phyloP scores from a whole-genome alignment of 2,329 filamentous ascomycete species.

The Neofusicoccum umdonicola region DNA sequence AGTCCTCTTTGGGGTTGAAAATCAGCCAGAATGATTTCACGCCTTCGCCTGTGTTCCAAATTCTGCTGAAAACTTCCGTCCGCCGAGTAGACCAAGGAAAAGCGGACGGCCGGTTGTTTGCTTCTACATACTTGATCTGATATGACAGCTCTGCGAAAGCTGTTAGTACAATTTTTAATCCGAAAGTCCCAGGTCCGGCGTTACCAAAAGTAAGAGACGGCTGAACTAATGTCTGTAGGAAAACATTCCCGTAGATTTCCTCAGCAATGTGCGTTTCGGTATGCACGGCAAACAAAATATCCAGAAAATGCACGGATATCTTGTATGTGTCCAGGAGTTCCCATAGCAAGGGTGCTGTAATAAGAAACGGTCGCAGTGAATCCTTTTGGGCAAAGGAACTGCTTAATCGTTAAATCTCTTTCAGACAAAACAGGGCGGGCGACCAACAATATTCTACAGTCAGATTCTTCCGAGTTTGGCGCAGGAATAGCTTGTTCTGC shows the following conservation, averaged over 20 bases:
- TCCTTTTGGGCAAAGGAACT: background rate
- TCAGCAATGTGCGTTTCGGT: constrained; percentile 6
- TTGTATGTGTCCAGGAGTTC: background rate
- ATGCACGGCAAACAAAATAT: constrained; percentile 5
- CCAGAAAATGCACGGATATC: background rate
- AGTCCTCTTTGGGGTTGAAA: constrained; percentile 7
- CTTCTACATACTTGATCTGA: constrained; percentile 12
- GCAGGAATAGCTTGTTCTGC: background rate
- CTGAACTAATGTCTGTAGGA: background rate
- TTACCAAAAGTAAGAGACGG: background rate
- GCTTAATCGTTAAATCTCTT: background rate
- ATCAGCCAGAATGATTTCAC: background rate
- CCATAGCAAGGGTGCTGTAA: constrained; percentile 9
- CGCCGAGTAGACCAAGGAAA: background rate
- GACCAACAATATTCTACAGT: background rate
- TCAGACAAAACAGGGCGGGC: no score
- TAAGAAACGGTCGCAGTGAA: background rate
- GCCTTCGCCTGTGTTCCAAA: background rate
- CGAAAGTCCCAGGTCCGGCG: background rate
- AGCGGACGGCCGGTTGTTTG: background rate
- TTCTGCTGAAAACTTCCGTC: constrained; percentile 1
- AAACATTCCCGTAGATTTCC: constrained; percentile 8
- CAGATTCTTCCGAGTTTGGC: background rate
- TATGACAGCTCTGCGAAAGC: background rate
- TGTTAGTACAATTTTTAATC: background rate